Evolutionary conservation across 768 basidiomycete species (phyloP), one percentile per base, ranked within the genome.

Genomic region (Symmetrospora coprosmae): DNA sequence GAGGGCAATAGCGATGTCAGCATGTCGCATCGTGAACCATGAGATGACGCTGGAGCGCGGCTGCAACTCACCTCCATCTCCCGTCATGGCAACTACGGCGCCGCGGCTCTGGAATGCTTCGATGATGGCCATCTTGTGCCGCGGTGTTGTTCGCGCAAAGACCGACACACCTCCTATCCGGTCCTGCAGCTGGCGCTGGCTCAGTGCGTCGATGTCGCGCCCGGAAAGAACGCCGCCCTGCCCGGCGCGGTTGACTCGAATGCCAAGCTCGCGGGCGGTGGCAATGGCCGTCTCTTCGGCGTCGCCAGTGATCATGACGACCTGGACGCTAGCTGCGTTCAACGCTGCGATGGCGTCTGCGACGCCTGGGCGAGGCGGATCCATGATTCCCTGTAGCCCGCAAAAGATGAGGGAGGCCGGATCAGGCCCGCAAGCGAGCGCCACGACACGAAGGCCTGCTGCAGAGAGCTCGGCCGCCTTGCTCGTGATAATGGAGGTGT

Each of bases 251-350:
- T 82, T 81, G 25, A 90, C 79, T 11, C 80, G 78, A 67, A 96
- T 74, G 25, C 91, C 91, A 17, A 97, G 79, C 67, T 87, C 78
- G 68, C 80, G 78, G 34, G 89, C 92, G 60, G 94, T 92, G 48
- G 86, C 81, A 33, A 91, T 69, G 2, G 92, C 91, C 0, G 91
- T 97, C 55, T 83, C 78, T 72, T 90, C 87, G 34, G 89, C 83
- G 68, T 97, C 91, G 3, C 91, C 91, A 0, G 92, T 96, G 70
- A 96, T 94, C 91, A 97, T 96, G 41, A 96, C 84, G n/a, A 96
- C 83, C 68, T 91, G 88, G 48, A 97, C 85, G 4, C 90, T 88
- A 25, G 86, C 90, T 27, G 76, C 74, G 68, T 90, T 86, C 34
- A 96, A 75, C 28, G 85, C 74, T 37, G 77, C 78, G 64, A 97